Conservation (phyloP, 495 filamentous ascomycete genomes). For the Halenospora varia region DNA sequence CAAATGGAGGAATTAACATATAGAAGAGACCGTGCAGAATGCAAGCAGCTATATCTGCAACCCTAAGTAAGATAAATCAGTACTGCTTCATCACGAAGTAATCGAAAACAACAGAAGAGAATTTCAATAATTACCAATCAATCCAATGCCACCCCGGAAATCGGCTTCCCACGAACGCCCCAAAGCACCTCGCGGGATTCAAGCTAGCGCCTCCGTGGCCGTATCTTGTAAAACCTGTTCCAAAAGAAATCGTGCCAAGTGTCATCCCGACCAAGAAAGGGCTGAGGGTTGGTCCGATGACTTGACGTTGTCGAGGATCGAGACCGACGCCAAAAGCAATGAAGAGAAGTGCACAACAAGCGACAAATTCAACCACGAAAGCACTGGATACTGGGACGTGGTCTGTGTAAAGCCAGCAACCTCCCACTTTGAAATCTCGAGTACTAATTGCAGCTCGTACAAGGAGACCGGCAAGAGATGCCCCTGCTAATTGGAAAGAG, state of each 20-base stretch:
- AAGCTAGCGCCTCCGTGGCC: slow-evolving; percentile 30
- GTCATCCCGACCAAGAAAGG: slow-evolving; percentile 43
- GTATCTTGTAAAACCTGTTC: slow-evolving; percentile 31
- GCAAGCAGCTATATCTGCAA: neutral
- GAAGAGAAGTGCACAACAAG: slow-evolving; percentile 32
- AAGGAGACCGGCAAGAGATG: slow-evolving; percentile 35
- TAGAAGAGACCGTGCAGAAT: neutral
- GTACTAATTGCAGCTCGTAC: slow-evolving; percentile 24
- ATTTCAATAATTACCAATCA: slow-evolving; percentile 8
- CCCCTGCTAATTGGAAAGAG: slow-evolving; percentile 35
- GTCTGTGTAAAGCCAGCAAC: slow-evolving; percentile 9
- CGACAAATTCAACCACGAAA: slow-evolving; percentile 39
- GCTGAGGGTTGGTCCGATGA: slow-evolving; percentile 39
- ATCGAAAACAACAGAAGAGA: neutral
- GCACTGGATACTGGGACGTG: slow-evolving; percentile 23
- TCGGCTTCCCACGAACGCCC: slow-evolving; percentile 7
- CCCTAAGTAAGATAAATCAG: neutral
- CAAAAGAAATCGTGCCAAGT: slow-evolving; percentile 37
- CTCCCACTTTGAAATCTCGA: slow-evolving; percentile 13
- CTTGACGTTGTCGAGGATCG: slow-evolving; percentile 40
- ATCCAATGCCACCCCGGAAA: slow-evolving; percentile 16
- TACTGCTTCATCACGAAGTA: neutral
- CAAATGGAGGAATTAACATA: neutral
- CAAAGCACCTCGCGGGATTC: slow-evolving; percentile 20
- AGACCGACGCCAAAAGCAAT: slow-evolving; percentile 37